A percentile compares a stretch with the other conserved stretches of the same genome.
These are phyloP conservation scores for Rhynchospora pubera DNA, from an alignment of 176 grass and related monocot genomes.

Conservation along the genomic window DNA sequence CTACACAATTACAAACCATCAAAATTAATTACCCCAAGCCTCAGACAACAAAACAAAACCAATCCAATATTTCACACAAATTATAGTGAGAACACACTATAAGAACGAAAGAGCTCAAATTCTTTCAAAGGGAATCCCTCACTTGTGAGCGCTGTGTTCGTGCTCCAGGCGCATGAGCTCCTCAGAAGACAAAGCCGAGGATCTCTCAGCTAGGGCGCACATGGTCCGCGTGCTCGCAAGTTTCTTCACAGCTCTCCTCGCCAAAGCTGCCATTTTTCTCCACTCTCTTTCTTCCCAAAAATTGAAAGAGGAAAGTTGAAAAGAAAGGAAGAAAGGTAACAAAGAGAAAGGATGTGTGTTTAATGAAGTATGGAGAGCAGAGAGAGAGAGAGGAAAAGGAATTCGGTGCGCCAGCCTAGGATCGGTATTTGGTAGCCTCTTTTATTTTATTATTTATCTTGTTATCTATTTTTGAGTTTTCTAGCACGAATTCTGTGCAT, in stretches of 20 bases:
- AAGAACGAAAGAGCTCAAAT: neutral
- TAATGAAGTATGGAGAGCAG: neutral
- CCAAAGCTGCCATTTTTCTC: conserved; percentile 15
- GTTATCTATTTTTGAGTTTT: neutral
- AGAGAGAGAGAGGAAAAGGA: neutral
- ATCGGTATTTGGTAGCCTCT: neutral
- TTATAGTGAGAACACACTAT: conserved; percentile 5
- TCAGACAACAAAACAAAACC: neutral
- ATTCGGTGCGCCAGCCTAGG: neutral
- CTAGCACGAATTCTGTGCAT: neutral
- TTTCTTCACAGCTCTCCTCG: conserved; percentile 21
- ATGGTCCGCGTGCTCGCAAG: conserved; percentile 16
- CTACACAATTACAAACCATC: conserved; percentile 25
- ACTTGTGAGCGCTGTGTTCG: conserved; percentile 83
- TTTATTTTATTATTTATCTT: neutral
- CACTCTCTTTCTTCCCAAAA: conserved; percentile 9
- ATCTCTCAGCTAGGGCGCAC: conserved; percentile 26
- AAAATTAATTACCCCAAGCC: neutral
- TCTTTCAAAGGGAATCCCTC: neutral
- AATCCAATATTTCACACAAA: neutral
- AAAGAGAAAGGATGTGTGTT: neutral
- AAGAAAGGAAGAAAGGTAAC: neutral
- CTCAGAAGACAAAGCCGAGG: conserved; percentile 50
- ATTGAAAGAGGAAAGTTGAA: neutral
- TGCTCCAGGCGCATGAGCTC: conserved; percentile 80